Conservation (phyloP, 2,329 filamentous ascomycete species). For the Phaeoacremonium minimum region DNA sequence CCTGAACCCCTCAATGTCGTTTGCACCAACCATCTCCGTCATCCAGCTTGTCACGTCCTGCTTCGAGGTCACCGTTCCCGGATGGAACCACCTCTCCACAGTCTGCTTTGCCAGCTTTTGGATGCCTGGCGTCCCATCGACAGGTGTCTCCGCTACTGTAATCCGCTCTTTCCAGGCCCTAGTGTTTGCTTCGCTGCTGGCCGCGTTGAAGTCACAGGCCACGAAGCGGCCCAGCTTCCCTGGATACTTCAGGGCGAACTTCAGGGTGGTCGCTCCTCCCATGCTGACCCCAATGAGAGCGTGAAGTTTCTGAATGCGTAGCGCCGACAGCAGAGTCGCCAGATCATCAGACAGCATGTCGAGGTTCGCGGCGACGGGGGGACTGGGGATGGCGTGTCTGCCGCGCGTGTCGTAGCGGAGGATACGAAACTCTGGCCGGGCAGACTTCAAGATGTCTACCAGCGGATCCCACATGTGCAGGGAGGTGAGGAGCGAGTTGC, state of each 20-base stretch:
- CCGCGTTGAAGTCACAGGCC: slow-evolving; percentile 74
- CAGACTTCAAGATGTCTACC: slow-evolving; percentile 53
- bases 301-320: slow-evolving; percentile 64
- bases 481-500: slow-evolving; percentile 76
- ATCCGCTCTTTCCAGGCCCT: slow-evolving; percentile 77
- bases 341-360: slow-evolving; percentile 68
- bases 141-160: slow-evolving; percentile 53
- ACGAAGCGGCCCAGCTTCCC: slow-evolving; percentile 57
- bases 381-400: slow-evolving; percentile 46
- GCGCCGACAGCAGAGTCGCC: slow-evolving; percentile 57
- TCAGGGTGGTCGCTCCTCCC: slow-evolving; percentile 74
- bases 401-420: slow-evolving; percentile 77
- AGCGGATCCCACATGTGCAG: slow-evolving; percentile 79
- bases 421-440: slow-evolving; percentile 64
- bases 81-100: slow-evolving; percentile 76
- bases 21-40: slow-evolving; percentile 63
- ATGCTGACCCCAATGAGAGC: slow-evolving; percentile 73
- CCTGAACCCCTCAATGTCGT: slow-evolving; percentile 66
- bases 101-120: slow-evolving; percentile 64
- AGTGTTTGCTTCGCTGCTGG: slow-evolving; percentile 68
- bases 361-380: slow-evolving; percentile 49
- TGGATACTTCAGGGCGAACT: slow-evolving; percentile 65
- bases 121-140: slow-evolving; percentile 53
- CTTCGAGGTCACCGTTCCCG: slow-evolving; percentile 37
- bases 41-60: slow-evolving; percentile 49